Base-by-base conservation (phyloP, 352 stramenopile species). In the Phytophthora ramorum region DNA sequence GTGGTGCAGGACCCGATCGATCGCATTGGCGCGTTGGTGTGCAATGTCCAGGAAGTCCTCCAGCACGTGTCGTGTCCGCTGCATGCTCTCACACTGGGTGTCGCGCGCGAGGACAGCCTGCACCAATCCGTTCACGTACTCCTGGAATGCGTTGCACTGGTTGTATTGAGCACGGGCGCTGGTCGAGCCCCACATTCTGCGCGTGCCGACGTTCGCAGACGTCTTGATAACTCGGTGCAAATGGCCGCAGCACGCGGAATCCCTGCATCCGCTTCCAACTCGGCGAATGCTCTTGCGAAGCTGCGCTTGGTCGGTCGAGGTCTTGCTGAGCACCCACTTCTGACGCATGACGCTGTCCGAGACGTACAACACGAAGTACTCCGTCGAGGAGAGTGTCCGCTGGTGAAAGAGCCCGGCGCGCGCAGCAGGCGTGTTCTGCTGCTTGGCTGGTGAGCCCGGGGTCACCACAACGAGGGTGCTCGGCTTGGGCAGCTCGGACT, bases 301-400 rank as follows among this genome's bases (percentile, higher is more conserved):
- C 30, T 75, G 60, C 10, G 74, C 37, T 57, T 85, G 74, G 40
- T 93, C 80, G 50, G 20, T 54, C 1, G 71, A 77, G 7, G 73
- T 75, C 58, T 92, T 93, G 48, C 49, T 59, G 51, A 93, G 52
- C 34, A 93, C 84, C 83, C 83, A 95, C 48, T 89, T 91, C 58
- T 88, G 79, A 43, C 66, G 71, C 51, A 89, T 72, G 28, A 82
- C 66, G 43, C 68, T 77, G 69, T 95, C 82, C n/a, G 78, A 89
- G 46, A 95, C 79, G 69, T 91, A 95, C 14, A 92, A 26, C 19
- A 95, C 83, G 26, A 91, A 88, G 49, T 79, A 60, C 35, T 58
- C 30, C 4, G 32, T 61, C 22, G 40, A 72, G 44, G 57, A 58
- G 9, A 37, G 26, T 45, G 58, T 55, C 17, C 45, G 40, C 34